Evolutionary conservation across 2,329 filamentous ascomycete species (phyloP).

Genomic region (Eutypella sp.): DNA sequence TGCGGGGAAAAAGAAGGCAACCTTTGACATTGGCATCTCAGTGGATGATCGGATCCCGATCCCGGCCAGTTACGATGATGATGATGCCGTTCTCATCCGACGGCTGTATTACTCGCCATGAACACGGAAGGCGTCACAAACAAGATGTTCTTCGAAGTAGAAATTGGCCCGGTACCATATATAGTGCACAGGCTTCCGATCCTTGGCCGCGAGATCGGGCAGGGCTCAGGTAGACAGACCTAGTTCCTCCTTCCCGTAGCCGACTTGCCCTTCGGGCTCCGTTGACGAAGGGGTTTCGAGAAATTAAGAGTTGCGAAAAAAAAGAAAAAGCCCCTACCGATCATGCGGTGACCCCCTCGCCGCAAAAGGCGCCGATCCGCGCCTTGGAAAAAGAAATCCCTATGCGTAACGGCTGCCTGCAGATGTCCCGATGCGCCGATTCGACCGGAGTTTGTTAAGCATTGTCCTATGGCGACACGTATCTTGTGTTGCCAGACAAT

Average conservation of each 20-base stretch:
- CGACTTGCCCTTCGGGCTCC: no score
- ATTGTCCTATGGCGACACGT: slow-evolving; percentile 1
- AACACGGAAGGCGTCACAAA: not conserved
- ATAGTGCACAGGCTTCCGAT: not conserved
- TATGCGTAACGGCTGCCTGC: not conserved
- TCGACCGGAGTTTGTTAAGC: not conserved
- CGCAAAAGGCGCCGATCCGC: not conserved
- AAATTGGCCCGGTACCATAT: no score
- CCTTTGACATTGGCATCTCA: not conserved
- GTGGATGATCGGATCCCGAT: not conserved
- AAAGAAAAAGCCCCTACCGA: no score
- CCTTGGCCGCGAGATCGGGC: no score
- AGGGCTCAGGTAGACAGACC: no score
- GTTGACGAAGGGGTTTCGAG: no score
- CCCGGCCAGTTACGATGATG: not conserved
- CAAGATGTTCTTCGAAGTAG: not conserved
- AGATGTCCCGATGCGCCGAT: not conserved
- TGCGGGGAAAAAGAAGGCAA: not conserved
- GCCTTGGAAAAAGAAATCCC: not conserved
- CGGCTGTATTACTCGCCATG: not conserved
- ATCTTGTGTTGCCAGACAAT: not conserved
- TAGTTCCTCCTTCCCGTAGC: no score
- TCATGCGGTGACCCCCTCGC: not conserved
- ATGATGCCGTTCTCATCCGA: not conserved
- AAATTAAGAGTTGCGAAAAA: no score